These are phyloP conservation scores for Herpetospermum pedunculosum DNA, from an alignment of 306 rosid genomes.

Conservation along the genomic window DNA sequence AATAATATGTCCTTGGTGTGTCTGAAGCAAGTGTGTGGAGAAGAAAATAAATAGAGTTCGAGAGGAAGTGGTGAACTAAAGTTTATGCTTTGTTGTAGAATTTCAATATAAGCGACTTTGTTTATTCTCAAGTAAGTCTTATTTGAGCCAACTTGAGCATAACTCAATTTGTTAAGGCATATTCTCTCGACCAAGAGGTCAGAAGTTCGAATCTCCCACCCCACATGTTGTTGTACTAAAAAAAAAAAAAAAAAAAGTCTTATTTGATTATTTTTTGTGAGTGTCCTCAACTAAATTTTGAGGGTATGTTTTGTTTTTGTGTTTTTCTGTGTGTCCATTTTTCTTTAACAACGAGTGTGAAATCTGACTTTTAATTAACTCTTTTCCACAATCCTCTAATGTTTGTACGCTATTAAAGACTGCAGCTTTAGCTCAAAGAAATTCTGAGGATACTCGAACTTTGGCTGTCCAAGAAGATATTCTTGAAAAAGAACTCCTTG, in stretches of 20 bases:
- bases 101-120: neutral
- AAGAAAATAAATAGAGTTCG: neutral
- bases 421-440: slow-evolving; percentile 70
- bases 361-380: neutral
- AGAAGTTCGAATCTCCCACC: too few relatives aligned
- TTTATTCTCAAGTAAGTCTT: neutral
- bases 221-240: too few relatives aligned
- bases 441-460: slow-evolving; percentile 70
- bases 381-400: slow-evolving; percentile 6
- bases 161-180: too few relatives aligned
- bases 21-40: neutral
- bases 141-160: too few relatives aligned
- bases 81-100: neutral
- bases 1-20: neutral
- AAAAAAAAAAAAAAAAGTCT: too few relatives aligned
- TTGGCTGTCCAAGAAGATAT: slow-evolving; percentile 63
- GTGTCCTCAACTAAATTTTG: neutral
- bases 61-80: neutral
- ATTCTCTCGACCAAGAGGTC: too few relatives aligned
- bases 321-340: neutral
- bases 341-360: neutral
- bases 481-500: slow-evolving; percentile 86
- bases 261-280: neutral
- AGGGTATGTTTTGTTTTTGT: neutral
- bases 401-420: slow-evolving; percentile 46